A percentile compares a stretch with the other conserved stretches of the same genome.
Evolutionary conservation across 805 yeast species (phyloP).

Genomic region (Saturnispora halmiae): DNA sequence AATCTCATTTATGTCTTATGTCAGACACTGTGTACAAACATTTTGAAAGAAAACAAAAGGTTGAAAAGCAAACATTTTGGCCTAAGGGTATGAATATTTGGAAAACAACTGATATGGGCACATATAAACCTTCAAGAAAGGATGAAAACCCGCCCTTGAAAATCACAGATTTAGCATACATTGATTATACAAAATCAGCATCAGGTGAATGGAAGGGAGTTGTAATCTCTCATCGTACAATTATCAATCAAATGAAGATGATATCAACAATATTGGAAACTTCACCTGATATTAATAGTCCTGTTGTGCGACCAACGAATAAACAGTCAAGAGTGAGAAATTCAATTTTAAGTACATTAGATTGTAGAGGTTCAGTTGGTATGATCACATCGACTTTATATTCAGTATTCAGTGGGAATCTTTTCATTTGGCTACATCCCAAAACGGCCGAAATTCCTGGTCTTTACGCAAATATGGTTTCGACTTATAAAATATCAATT

Average conservation of each 20-base stretch:
- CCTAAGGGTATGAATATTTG: constrained; percentile 67
- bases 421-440: constrained; percentile 72
- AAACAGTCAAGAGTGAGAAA: constrained; percentile 40
- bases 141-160: constrained; percentile 56
- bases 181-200: constrained; percentile 85
- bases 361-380: constrained; percentile 76
- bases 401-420: constrained; percentile 78
- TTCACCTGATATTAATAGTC: constrained; percentile 32
- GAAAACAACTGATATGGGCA: constrained; percentile 83
- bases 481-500: constrained; percentile 61
- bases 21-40: constrained; percentile 73
- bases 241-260: constrained; percentile 80
- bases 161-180: constrained; percentile 81
- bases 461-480: constrained; percentile 70
- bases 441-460: constrained; percentile 72
- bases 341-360: constrained; percentile 55
- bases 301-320: constrained; percentile 45
- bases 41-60: constrained; percentile 51
- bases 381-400: constrained; percentile 71
- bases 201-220: constrained; percentile 90
- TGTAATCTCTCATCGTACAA: constrained; percentile 81
- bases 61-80: constrained; percentile 35
- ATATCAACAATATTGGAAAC: constrained; percentile 61
- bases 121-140: constrained; percentile 49
- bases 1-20: constrained; percentile 66